Evolutionary conservation across 2,329 filamentous ascomycete genomes (phyloP), one percentile per base, ranked within the genome.

Genomic region (Pseudocercospora pini-densiflorae): DNA sequence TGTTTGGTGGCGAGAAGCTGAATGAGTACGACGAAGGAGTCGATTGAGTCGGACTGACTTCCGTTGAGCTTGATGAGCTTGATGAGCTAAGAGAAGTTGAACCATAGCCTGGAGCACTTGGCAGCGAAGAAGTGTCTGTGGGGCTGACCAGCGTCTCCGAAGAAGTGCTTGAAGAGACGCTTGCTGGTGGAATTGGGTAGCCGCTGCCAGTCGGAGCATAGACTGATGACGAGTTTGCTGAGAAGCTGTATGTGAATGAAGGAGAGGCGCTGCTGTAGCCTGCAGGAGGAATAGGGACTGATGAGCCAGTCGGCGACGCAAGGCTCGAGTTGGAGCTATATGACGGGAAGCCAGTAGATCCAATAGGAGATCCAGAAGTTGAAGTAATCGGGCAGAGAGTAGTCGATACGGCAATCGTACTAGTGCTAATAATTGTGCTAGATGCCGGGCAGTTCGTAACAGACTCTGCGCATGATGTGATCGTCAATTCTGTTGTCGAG

Each of bases 401-500:
- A 53, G 80, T 83, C 53, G 77, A 79, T 51, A 80, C 70, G 55
- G 77, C 74, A 60, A 81, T 66, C 60, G 78, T 76, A 51, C 77
- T 77, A 19, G 80, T 82, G 43, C 77, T 69, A 24, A 78, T 70
- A 6, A 74, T 68, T 16, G 70, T 70, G 58, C 67, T 71, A 65
- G 77, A 70, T 24, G 79, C 73, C 29, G 80, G 80, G 68, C 81
- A 82, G 68, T 79, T 73, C 47, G 76, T 77, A 16, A 79, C 76
- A 45, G 73, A 74, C n/a, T 78, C 72, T 9, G 77, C 77, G 70
- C 81, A 82, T 70, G 79, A 76, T 63, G 75, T 79, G 72, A 82
- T 72, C 53, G 81, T 83, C 68, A 82, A 74, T 63, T 79, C 77
- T 62, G 79, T 73, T 64, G 82, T 83, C 59, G 76, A 75, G 72